A percentile compares a stretch with the other conserved stretches of the same genome.
phyloP scores from a whole-genome alignment of 352 stramenopile species.

The Peronospora farinosa region DNA sequence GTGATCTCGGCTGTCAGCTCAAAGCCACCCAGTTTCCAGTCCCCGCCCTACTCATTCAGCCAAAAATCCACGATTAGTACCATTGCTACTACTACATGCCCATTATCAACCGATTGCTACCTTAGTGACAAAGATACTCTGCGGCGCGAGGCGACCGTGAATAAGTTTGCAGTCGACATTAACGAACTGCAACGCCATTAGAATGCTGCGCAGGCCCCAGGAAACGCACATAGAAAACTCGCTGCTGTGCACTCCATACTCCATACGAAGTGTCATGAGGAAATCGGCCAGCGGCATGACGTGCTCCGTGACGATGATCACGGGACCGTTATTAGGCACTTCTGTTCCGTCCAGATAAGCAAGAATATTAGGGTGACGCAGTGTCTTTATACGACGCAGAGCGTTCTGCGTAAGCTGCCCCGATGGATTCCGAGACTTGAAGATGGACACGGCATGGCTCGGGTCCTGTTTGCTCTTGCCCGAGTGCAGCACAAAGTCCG shows the following conservation, averaged over 20 bases:
- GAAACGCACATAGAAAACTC: conserved; percentile 84
- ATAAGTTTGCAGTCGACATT: conserved; percentile 91
- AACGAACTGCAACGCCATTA: conserved; percentile 91
- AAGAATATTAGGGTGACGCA: conserved; percentile 92
- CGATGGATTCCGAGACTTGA: conserved; percentile 86
- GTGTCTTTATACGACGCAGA: conserved; percentile 88
- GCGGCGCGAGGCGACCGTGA: conserved; percentile 85
- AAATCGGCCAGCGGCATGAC: conserved; percentile 87
- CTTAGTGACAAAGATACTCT: conserved; percentile 92
- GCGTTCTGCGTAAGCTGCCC: conserved; percentile 84
- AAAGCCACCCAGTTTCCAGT: conserved; percentile 94
- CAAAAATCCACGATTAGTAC: neutral
- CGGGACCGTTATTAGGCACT: conserved; percentile 71
- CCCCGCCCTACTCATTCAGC: conserved; percentile 53
- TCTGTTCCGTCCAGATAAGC: conserved; percentile 80
- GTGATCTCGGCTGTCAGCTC: conserved; percentile 86
- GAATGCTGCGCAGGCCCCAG: conserved; percentile 91
- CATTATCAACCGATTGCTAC: conserved; percentile 15
- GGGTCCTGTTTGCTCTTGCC: conserved; percentile 83
- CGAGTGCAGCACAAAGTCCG: conserved; percentile 81
- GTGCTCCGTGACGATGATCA: conserved; percentile 93
- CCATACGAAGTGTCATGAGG: conserved; percentile 62
- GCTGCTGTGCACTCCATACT: conserved; percentile 53
- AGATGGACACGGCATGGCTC: conserved; percentile 80
- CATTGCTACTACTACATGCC: neutral